Conservation (phyloP, 2,329 filamentous ascomycete genomes). For the Botrytis medusae region DNA sequence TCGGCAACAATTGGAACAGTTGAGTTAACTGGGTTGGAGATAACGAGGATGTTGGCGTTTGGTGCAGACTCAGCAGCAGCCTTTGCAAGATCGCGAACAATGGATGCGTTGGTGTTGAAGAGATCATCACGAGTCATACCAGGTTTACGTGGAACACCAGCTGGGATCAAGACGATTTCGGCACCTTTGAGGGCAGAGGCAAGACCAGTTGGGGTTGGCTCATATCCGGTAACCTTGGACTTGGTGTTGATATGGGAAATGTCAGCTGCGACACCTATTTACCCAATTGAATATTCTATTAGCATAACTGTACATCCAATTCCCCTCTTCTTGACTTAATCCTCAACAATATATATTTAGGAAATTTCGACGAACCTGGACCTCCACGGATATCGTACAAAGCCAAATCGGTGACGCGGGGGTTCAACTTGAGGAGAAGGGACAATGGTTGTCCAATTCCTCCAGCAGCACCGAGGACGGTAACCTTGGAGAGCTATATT, state of each 20-base stretch:
- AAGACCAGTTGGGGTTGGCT: conserved; percentile 81
- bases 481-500: conserved; percentile 87
- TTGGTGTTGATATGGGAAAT: conserved; percentile 94
- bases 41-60: conserved; percentile 93
- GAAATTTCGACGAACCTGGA: conserved; percentile 21
- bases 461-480: conserved; percentile 93
- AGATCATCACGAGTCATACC: conserved; percentile 99
- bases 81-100: conserved; percentile 91
- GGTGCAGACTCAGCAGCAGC: conserved; percentile 83
- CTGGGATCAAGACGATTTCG: conserved; percentile 95
- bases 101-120: conserved; percentile 99
- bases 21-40: conserved; percentile 99
- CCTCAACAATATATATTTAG: background rate
- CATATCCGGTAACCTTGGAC: conserved; percentile 83
- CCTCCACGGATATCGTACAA: conserved; percentile 80
- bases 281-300: conserved; percentile 43
- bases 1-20: conserved; percentile 97
- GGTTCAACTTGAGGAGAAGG: conserved; percentile 88
- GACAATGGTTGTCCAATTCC: conserved; percentile 98
- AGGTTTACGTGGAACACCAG: conserved; percentile 98
- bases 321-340: background rate
- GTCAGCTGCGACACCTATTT: conserved; percentile 91
- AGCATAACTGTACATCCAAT: background rate
- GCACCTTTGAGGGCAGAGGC: conserved; percentile 88
- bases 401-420: conserved; percentile 85